phyloP scores from a whole-genome alignment of 2,329 filamentous ascomycete genomes.

The Xylariales sp. region DNA sequence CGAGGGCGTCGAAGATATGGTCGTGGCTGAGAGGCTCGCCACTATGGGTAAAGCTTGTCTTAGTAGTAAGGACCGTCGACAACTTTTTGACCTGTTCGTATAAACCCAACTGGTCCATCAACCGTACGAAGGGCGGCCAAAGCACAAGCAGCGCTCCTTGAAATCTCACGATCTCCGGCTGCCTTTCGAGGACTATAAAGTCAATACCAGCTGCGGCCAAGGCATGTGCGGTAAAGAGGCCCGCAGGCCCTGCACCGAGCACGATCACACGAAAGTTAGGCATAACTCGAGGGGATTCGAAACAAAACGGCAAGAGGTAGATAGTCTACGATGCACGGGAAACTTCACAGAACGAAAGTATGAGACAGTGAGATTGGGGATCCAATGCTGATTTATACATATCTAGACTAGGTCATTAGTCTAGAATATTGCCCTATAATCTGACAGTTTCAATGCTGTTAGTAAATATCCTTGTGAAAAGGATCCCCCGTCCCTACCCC shows the following conservation, averaged over 20 bases:
- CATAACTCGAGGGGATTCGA: neutral
- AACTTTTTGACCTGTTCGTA: slow-evolving; percentile 19
- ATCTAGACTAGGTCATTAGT: neutral
- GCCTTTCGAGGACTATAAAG: slow-evolving; percentile 51
- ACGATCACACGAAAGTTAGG: slow-evolving; percentile 39
- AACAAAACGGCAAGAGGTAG: neutral
- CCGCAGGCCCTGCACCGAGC: slow-evolving; percentile 39
- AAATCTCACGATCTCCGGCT: slow-evolving; percentile 43
- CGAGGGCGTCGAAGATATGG: slow-evolving; percentile 7
- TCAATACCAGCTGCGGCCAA: slow-evolving; percentile 47
- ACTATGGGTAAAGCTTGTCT: slow-evolving; percentile 28
- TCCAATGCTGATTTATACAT: neutral
- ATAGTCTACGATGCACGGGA: too few species aligned
- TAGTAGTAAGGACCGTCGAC: slow-evolving; percentile 15
- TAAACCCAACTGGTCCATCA: slow-evolving; percentile 51
- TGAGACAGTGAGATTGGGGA: neutral
- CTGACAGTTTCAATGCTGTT: neutral
- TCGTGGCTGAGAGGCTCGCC: slow-evolving; percentile 18
- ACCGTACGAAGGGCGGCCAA: slow-evolving; percentile 44
- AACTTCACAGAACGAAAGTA: neutral
- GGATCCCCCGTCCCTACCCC: neutral
- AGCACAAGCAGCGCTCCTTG: slow-evolving; percentile 48
- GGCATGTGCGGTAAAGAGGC: slow-evolving; percentile 41
- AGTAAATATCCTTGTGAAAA: neutral
- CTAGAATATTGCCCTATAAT: slow-evolving; percentile 5